Base-by-base conservation (phyloP, 805 yeast species). In the Millerozyma miso region DNA sequence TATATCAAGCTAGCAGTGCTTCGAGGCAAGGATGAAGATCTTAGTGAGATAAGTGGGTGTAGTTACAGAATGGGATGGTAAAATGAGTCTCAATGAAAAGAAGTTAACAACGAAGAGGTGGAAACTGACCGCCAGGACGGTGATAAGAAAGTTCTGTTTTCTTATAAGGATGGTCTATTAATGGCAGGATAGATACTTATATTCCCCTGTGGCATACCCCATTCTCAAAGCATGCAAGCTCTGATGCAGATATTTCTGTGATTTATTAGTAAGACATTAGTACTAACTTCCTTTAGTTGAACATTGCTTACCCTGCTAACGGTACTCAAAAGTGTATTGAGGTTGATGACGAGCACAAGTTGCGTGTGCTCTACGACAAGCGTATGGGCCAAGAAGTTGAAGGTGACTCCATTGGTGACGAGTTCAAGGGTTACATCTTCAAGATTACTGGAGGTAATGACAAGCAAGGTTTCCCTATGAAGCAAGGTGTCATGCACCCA, bases 381-480 rank as follows among this genome's bases (percentile, higher is more conserved):
- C 89, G 98, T 77, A 88, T 93, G 84, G 99, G 99, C 69, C 97
- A 89, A 79, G 99, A 93, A 79, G 96, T 93, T 70, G 96, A 89
- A 71, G 99, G 98, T 77, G 99, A 93, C 76, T 75, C 88, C 56
- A 86, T 93, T 65, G 95, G 96, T 69, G 98, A 93, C 67, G 99
- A 95, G 80, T 88, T 91, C 91, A 91, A 89, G 78, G 99, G 99
- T 69, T 93, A 93, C 89, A 75, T 88, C 71, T 90, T 93, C 87
- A 95, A 85, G 82, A 90, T 93, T 75, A 77, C 97, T 65, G 99
- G 99, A 73, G 99, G 99, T 85, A 93, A 93, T 86, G 99, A 93
- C 81, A 93, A 93, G 81, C 99, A 93, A 82, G 99, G 99, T 81
- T 93, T 93, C 97, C 98, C 99, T 79, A 93, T 95, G 99, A 93